Base-by-base conservation (phyloP, 768 basidiomycete species). In the Boletus huronensis region DNA sequence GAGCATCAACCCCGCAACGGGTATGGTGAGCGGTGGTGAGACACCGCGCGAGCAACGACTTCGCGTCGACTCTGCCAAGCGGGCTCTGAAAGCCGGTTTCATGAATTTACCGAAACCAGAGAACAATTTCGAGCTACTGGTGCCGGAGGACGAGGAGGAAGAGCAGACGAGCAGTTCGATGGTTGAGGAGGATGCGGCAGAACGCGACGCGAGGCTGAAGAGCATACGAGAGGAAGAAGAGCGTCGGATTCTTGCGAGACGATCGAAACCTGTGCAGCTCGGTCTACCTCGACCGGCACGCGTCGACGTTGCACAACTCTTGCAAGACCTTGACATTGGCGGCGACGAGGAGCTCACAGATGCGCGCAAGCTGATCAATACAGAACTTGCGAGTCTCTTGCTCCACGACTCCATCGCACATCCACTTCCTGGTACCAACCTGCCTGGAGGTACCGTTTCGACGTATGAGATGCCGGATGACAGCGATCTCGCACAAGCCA, bases 121-220 rank as follows among this genome's bases (percentile, higher is more conserved):
- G 74, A 98, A 98, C 70, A 96, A 98, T 71, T 98, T 98, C 63
- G 95, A 98, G 72, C 75, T 99, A 43, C 80, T 95, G 40, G 85
- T 96, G 9, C 92, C 91, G 3, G 95, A 96, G 60, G 90, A 93
- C 17, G 90, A 93, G 49, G 89, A 82, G 11, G 80, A 77, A 10
- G 78, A 72, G 5, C 65, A 63, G 13, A 52, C 36, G 11, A 59
- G 47, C 23, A 58, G 49, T 8, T 59, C 49, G 60, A 57, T 54
- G 66, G 60, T 19, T 0, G 88, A 85, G 55, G 93, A 98, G 70
- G 97, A 99, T 70, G 94, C 94, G 0, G 88, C 94, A 3, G 94
- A 96, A 67, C 79, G 95, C 14, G 96, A 98, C 69, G 89, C 87
- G 2, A 79, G 82, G 52, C 63, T 89, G 42, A 82, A 78, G 65